Evolutionary conservation across 108 stramenopile species (phyloP).

Genomic region (Mediolabrus comicus): DNA sequence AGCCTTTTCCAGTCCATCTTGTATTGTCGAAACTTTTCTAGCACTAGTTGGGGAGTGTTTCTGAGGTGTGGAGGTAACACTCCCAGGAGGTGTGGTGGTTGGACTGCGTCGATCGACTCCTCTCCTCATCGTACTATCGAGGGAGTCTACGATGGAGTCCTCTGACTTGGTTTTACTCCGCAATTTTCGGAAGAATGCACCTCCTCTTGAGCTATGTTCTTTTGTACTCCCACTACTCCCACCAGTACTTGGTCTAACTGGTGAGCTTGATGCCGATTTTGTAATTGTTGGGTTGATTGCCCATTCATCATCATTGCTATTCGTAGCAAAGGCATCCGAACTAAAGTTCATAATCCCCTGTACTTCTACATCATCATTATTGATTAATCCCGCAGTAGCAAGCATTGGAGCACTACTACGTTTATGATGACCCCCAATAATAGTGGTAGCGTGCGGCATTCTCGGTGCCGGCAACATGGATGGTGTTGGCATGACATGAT

Average conservation of each 20-base stretch:
- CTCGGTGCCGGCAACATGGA: neutral
- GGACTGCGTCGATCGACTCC: constrained; percentile 41
- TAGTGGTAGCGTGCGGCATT: neutral
- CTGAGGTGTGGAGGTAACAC: neutral
- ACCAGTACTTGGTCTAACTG: neutral
- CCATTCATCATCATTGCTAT: neutral
- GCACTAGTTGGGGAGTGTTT: neutral
- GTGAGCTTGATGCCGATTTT: neutral
- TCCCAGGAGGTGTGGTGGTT: constrained; percentile 21
- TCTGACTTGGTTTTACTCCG: constrained; percentile 25
- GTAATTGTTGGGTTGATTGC: neutral
- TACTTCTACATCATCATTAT: neutral
- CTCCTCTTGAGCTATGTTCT: constrained; percentile 14
- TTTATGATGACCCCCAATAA: neutral
- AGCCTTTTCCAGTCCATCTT: constrained; percentile 9
- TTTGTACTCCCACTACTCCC: too few relatives aligned
- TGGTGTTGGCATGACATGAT: neutral
- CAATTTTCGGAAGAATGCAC: constrained; percentile 23
- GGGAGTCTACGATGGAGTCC: constrained; percentile 5
- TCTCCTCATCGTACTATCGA: constrained; percentile 33
- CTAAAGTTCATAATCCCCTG: neutral
- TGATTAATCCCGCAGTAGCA: neutral
- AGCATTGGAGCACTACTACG: neutral
- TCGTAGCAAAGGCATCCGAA: too few relatives aligned
- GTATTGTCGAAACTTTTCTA: neutral